Percentiles rank a stretch among this genome's conserved stretches.
Conservation (phyloP, 2,329 filamentous ascomycete species). For the Colletotrichum tropicale region DNA sequence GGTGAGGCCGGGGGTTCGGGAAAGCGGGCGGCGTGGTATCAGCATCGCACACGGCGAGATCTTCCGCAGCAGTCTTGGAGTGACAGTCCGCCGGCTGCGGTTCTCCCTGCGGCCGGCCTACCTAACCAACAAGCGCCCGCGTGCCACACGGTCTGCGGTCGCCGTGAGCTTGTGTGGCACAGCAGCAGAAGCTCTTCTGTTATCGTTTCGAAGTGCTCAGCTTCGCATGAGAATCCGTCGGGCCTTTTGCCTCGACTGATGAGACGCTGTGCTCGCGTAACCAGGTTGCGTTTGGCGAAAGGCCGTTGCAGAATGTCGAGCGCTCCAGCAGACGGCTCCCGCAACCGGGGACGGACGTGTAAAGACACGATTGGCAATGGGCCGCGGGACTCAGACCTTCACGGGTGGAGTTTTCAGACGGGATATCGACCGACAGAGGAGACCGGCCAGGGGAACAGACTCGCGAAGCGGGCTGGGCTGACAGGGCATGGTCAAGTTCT, state of each 20-base stretch:
- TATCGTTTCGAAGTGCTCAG: neutral
- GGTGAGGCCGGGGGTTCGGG: neutral
- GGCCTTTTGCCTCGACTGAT: neutral
- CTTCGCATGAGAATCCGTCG: neutral
- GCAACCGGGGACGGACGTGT: neutral
- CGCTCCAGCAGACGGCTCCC: neutral
- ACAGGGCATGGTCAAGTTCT: neutral
- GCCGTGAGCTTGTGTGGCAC: neutral
- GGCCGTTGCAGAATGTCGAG: neutral
- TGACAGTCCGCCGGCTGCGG: neutral
- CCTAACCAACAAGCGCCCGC: neutral
- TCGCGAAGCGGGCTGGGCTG: neutral
- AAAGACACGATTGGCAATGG: neutral
- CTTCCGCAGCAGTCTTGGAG: neutral
- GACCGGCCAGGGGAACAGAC: neutral
- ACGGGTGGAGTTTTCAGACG: neutral
- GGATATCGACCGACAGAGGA: neutral
- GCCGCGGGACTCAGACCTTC: neutral
- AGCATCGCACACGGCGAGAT: conserved; percentile 3
- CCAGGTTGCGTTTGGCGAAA: neutral
- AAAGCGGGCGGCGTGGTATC: conserved; percentile 7
- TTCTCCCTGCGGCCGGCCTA: neutral
- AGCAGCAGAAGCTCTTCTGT: neutral
- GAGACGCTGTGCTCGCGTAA: neutral
- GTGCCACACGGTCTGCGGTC: neutral